Evolutionary conservation across 768 basidiomycete species (phyloP).

Genomic region (Tylopilus intermedius): DNA sequence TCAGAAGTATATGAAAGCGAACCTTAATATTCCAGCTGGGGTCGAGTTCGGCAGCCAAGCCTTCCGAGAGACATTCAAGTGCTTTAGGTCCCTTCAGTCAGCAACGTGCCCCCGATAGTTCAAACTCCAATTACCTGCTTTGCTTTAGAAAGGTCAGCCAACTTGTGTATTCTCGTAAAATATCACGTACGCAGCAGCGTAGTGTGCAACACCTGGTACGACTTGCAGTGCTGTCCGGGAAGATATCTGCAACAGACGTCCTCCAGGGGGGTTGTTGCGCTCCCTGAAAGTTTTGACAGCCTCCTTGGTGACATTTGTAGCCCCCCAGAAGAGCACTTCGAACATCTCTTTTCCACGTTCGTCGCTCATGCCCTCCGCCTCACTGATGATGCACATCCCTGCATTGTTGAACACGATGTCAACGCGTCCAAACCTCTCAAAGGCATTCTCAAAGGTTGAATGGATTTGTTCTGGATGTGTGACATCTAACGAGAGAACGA

Average conservation of each 20-base stretch:
- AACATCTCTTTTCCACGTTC: constrained; percentile 33
- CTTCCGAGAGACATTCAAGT: constrained; percentile 36
- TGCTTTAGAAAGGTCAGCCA: constrained; percentile 13
- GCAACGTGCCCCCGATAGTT: not conserved
- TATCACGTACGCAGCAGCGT: constrained; percentile 25
- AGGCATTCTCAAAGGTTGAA: constrained; percentile 32
- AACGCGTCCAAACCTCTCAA: constrained; percentile 36
- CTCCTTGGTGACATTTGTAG: constrained; percentile 29
- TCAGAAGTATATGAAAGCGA: not conserved
- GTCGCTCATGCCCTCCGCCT: constrained; percentile 36
- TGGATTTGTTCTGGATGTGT: constrained; percentile 28
- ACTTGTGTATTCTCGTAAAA: not conserved
- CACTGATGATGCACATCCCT: constrained; percentile 26
- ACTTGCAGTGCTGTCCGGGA: constrained; percentile 27
- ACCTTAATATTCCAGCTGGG: constrained; percentile 48
- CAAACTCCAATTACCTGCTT: constrained; percentile 20
- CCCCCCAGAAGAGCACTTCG: constrained; percentile 38
- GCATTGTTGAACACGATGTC: constrained; percentile 48
- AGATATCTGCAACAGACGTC: constrained; percentile 35
- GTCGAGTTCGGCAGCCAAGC: constrained; percentile 37
- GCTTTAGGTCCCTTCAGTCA: constrained; percentile 23
- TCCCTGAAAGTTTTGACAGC: constrained; percentile 35
- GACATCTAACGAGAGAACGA: constrained; percentile 40
- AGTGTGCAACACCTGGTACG: constrained; percentile 14
- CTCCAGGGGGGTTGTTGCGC: constrained; percentile 36